These are phyloP conservation scores for Phaeophleospora eucalypticola DNA, from an alignment of 2,329 filamentous ascomycete genomes.

Conservation along the genomic window DNA sequence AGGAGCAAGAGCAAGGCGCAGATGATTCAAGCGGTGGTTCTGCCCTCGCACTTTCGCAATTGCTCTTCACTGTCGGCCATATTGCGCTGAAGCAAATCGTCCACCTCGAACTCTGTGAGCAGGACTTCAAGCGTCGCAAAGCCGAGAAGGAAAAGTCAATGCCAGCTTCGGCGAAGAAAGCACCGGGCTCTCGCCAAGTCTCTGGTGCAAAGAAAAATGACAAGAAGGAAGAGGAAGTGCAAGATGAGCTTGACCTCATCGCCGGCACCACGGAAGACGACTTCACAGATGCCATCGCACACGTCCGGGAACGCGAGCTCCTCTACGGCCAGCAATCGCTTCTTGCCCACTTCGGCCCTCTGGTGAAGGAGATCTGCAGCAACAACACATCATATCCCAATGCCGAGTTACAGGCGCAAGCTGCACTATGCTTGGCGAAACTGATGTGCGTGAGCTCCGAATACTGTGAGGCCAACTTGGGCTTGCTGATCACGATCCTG, in stretches of 20 bases:
- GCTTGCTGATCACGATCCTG: constrained; percentile 94
- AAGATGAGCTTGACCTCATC: constrained; percentile 91
- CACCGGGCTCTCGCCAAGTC: constrained; percentile 29
- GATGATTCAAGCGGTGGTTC: constrained; percentile 17
- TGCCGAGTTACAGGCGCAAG: constrained; percentile 83
- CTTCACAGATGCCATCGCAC: constrained; percentile 80
- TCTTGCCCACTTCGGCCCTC: constrained; percentile 81
- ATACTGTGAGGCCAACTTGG: constrained; percentile 90
- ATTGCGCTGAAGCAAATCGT: constrained; percentile 99
- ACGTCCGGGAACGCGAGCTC: constrained; percentile 79
- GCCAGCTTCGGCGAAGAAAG: constrained; percentile 20
- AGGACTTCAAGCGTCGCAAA: constrained; percentile 96
- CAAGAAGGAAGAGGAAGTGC: constrained; percentile 56
- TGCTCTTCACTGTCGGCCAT: constrained; percentile 92
- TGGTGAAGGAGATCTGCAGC: constrained; percentile 89
- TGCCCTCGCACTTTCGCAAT: constrained; percentile 75
- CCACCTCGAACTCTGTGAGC: constrained; percentile 92
- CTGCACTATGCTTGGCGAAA: constrained; percentile 91
- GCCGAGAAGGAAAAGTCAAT: constrained; percentile 65
- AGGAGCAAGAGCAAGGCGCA: constrained; percentile 17
- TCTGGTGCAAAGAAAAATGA: constrained; percentile 40
- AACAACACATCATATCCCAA: constrained; percentile 92
- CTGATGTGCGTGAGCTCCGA: constrained; percentile 97
- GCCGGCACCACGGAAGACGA: constrained; percentile 94
- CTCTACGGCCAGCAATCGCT: constrained; percentile 79